Evolutionary conservation across 2,329 filamentous ascomycete genomes (phyloP).

Genomic region (Didymella glomerata): DNA sequence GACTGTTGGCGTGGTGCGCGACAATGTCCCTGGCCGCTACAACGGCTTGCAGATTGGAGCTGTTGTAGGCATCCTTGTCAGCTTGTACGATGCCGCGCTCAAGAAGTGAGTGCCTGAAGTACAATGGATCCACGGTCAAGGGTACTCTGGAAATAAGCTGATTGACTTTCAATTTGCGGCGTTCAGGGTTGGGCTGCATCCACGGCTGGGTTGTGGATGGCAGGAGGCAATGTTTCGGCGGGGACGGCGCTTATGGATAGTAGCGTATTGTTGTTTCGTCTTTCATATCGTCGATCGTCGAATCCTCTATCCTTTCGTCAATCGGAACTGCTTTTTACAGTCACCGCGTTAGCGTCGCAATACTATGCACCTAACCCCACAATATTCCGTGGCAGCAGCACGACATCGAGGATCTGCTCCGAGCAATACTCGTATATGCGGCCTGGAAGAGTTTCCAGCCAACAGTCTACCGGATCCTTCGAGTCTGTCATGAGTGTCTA

Average conservation of each 20-base stretch:
- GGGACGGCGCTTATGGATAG: neutral
- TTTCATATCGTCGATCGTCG: neutral
- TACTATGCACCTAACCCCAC: neutral
- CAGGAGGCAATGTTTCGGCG: neutral
- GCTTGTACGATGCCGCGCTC: slow-evolving; percentile 80
- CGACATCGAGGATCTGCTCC: slow-evolving; percentile 1
- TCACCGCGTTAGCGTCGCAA: slow-evolving; percentile 9
- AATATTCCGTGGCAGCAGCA: slow-evolving; percentile 1
- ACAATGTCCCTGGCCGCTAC: slow-evolving; percentile 75
- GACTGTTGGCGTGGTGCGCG: slow-evolving; percentile 70
- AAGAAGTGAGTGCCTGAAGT: slow-evolving; percentile 57
- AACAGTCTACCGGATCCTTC: neutral
- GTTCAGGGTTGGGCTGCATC: slow-evolving; percentile 4
- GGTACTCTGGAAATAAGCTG: neutral
- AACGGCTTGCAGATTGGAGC: slow-evolving; percentile 73
- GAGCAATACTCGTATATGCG: neutral
- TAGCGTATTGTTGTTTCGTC: neutral
- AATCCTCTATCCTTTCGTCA: neutral
- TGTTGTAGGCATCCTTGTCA: slow-evolving; percentile 72
- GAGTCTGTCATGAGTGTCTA: neutral
- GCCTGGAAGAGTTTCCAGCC: neutral
- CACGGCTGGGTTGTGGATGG: neutral
- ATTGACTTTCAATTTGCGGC: neutral
- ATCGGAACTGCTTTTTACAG: slow-evolving; percentile 1
- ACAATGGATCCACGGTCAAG: neutral